Evolutionary conservation across 2,329 filamentous ascomycete genomes (phyloP), one percentile per base, ranked within the genome.

Genomic region (Stemphylium lycopersici): DNA sequence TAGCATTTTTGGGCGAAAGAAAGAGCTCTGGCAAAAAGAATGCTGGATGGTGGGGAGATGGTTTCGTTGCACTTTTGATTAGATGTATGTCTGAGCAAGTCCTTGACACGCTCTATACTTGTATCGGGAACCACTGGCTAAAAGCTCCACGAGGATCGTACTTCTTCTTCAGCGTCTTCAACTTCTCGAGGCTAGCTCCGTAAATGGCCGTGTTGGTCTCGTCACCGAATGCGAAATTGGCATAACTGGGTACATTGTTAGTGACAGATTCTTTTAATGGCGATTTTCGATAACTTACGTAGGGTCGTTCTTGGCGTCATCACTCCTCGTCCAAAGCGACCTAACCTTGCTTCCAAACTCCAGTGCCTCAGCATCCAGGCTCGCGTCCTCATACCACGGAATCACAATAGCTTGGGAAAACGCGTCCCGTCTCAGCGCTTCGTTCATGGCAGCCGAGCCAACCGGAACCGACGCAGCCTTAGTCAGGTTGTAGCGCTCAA

Each of bases 401-500:
- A 78, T 74, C 0, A 72, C 68, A 34, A 78, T 66, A 0, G 72
- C 72, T 51, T 79, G 66, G 15, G 71, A 73, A 41, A 75, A 72
- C 36, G 74, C 67, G 18, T 71, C 63, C 1, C 72, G 66, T 8
- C 62, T 48, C 6, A 63, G 56, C 16, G 52, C 50, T 15, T 69
- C 69, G 7, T 76, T 72, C 46, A 73, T 70, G 5, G 77, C 58
- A 10, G 50, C 45, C 16, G 56, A 52, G 32, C 58, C 48, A 1
- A 40, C 41, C 3, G 65, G 56, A n/a, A 42, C 52, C 1, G 57
- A 69, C 45, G 48, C 53, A 2, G 71, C 67, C 38, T 73, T 70
- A 18, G 52, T 67, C n/a, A 74, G 57, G 15, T 74, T 70, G 62
- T 79, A 79, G n/a, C 66, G 67, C 42, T 71, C 67, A 24, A 75